Base-by-base conservation (phyloP, 163 green algal species). In the Chlamydomonas reinhardtii region DNA sequence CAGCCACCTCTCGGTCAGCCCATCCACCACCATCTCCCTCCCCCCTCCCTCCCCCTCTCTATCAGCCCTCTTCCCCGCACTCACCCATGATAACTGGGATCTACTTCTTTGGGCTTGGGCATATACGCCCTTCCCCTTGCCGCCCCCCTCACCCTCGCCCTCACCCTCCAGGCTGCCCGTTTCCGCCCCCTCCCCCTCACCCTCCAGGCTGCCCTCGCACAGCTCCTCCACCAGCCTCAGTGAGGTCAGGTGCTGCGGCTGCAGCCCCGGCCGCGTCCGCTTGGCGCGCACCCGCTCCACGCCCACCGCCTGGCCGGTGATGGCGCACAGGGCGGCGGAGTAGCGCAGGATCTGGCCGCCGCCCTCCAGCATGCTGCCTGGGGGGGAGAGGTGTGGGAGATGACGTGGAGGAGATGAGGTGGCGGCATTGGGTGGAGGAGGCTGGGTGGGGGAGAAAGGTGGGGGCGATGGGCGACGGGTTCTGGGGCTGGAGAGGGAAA, bases 331-430 rank as follows among this genome's bases (percentile, higher is more conserved):
- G 2, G 95, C 94, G 9, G 89, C 88, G 1, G 94, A 81, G 66
- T 95, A 96, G 66, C 96, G 89, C 71, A 98, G 90, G 48, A 98
- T 97, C 81, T 98, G 96, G 0, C 96, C 96, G 9, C 95, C 96
- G 25, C 96, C 96, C 74, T 98, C 95, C 35, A 97, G 90, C 73
- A 95, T 90, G 25, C 88, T 90, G 9, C 90, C 90, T 87, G 78
- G n/a, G 24, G 17, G n/a, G 2, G 73, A 6, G 24, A 29, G 39
- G 12, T 5, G 39, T 48, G 39, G 39, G 39, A 14, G 39, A 8
- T 8, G 39, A n/a, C 2, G 54, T 20, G 62, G 25, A 35, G 62
- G 62, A n/a, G 59, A 56, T 15, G 59, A 66, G 22, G 59, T 1
- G 25, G 6, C 17, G 56, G 56, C 12, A 17, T 9, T 29, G 59